These are phyloP conservation scores for Cladophialophora yegresii DNA, from an alignment of 2,329 filamentous ascomycete genomes.

Conservation along the genomic window DNA sequence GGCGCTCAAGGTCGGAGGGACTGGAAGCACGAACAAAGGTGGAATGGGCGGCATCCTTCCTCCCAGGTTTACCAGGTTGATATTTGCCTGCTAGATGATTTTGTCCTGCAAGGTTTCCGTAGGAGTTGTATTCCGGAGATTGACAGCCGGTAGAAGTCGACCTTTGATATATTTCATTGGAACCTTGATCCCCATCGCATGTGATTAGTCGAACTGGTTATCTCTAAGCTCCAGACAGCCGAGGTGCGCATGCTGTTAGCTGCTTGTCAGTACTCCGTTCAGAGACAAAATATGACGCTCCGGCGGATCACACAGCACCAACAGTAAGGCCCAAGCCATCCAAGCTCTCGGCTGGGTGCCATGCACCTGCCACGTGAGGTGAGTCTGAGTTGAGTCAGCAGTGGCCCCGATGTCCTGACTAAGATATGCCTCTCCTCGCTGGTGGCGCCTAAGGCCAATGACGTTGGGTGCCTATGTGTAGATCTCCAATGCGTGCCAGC, in stretches of 20 bases:
- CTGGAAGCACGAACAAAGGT: slow-evolving; percentile 62
- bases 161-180: neutral
- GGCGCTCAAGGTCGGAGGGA: slow-evolving; percentile 45
- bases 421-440: slow-evolving; percentile 24
- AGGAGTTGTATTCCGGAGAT: neutral
- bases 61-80: neutral
- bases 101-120: neutral
- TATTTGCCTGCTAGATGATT: neutral
- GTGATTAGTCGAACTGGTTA: slow-evolving; percentile 8
- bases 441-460: slow-evolving; percentile 18
- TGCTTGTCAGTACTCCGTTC: neutral
- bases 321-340: neutral
- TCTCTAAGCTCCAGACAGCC: neutral
- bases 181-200: neutral
- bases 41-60: slow-evolving; percentile 29
- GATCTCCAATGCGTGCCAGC: neutral
- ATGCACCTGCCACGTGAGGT: neutral
- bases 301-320: neutral
- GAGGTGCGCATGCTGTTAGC: neutral
- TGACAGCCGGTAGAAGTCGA: neutral
- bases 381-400: neutral
- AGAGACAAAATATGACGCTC: too few species aligned
- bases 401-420: slow-evolving; percentile 17
- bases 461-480: slow-evolving; percentile 9
- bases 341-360: neutral